These are phyloP conservation scores for Echinochloa phyllopogon DNA, from an alignment of 176 grass and related monocot species.

Conservation along the genomic window DNA sequence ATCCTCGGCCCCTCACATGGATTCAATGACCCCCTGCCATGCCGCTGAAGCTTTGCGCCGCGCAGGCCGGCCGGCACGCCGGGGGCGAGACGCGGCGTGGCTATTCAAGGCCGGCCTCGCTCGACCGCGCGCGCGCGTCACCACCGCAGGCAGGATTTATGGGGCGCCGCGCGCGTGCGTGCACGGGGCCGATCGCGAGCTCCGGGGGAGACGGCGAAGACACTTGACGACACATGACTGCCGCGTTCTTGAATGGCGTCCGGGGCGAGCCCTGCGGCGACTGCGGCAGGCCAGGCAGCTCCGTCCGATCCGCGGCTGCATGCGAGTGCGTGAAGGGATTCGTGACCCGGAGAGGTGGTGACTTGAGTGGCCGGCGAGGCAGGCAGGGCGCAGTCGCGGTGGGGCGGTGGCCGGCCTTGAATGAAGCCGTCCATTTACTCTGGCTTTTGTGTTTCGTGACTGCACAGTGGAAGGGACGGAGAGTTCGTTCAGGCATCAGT, in stretches of 20 bases:
- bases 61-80: no score
- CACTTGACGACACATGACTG: not conserved
- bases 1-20: constrained; percentile 79
- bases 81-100: not conserved
- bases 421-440: constrained; percentile 59
- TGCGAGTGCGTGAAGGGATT: not conserved
- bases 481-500: constrained; percentile 1
- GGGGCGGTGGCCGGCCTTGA: constrained; percentile 46
- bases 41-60: not conserved
- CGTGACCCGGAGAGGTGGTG: not conserved
- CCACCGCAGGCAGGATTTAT: not conserved
- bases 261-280: not conserved
- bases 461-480: not conserved
- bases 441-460: constrained; percentile 4
- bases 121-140: no score
- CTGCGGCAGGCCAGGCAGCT: not conserved
- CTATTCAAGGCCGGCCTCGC: constrained; percentile 39
- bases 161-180: no score
- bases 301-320: no score
- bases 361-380: not conserved
- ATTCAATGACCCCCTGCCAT: constrained; percentile 49
- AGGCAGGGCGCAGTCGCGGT: not conserved
- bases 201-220: not conserved
- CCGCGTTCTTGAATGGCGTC: constrained; percentile 13
- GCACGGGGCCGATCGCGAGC: no score